Conservation (phyloP, 306 rosid genomes). For the Spatholobus suberectus region DNA sequence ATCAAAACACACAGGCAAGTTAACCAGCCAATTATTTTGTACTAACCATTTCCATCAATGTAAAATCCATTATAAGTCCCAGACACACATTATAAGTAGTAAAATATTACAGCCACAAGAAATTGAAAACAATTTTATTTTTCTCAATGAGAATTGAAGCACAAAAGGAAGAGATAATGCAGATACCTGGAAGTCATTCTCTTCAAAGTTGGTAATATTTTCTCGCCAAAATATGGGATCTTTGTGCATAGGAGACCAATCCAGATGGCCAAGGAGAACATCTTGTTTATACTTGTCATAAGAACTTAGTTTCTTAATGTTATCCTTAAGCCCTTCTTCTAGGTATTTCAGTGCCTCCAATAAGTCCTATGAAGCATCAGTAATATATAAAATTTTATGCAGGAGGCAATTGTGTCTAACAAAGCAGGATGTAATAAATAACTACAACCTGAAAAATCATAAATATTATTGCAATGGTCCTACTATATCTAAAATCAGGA, state of each 20-base stretch:
- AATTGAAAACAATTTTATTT: neutral
- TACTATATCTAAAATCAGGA: neutral
- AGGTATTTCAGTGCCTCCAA: conserved; percentile 82
- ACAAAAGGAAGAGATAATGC: neutral
- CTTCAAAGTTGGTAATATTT: conserved; percentile 78
- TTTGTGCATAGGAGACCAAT: conserved; percentile 99
- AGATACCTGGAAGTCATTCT: conserved; percentile 89
- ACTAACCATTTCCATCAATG: too few relatives aligned
- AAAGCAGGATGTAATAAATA: neutral
- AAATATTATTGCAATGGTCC: neutral
- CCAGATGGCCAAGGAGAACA: conserved; percentile 90
- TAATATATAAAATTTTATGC: conserved; percentile 15
- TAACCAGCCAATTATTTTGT: too few relatives aligned
- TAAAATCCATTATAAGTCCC: too few relatives aligned
- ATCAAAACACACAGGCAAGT: too few relatives aligned
- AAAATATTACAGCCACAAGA: neutral
- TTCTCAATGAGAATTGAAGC: neutral
- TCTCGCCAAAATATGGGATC: conserved; percentile 93
- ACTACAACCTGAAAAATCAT: neutral
- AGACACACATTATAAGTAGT: too few relatives aligned
- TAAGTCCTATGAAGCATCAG: conserved; percentile 60
- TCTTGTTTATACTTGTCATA: conserved; percentile 92
- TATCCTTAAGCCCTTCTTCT: conserved; percentile 86
- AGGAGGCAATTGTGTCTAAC: neutral
- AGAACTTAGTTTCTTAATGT: conserved; percentile 84